phyloP scores from a whole-genome alignment of 495 filamentous ascomycete genomes.

The Podospora appendiculata region DNA sequence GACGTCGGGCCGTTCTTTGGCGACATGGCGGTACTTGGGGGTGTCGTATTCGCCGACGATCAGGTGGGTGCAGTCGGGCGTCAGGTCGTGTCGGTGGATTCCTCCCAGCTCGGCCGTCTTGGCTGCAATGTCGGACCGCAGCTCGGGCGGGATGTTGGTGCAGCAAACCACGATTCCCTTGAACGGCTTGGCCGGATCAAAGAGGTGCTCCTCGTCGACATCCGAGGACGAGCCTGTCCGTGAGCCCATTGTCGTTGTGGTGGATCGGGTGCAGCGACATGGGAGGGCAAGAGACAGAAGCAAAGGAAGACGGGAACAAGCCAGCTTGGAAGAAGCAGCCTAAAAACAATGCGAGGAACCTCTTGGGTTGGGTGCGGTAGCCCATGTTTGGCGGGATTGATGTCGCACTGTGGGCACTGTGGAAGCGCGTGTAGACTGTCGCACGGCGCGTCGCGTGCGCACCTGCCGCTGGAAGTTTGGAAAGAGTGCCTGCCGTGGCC shows the following conservation, averaged over 20 bases:
- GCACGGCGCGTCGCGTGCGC: no score
- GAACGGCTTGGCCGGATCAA: slow-evolving; percentile 56
- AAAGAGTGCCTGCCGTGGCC: no score
- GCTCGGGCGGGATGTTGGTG: slow-evolving; percentile 75
- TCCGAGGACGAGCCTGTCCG: slow-evolving; percentile 2
- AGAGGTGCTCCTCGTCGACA: slow-evolving; percentile 7
- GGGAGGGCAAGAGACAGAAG: neutral
- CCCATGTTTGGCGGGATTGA: no score
- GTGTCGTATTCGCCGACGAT: slow-evolving; percentile 83
- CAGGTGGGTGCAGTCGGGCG: slow-evolving; percentile 89
- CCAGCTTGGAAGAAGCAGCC: no score
- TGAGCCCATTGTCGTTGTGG: slow-evolving; percentile 12
- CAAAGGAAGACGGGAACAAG: neutral
- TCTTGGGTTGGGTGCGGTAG: no score
- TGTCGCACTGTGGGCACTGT: no score
- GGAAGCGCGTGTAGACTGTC: no score
- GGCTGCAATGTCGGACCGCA: slow-evolving; percentile 64
- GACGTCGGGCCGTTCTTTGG: slow-evolving; percentile 78
- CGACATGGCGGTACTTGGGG: slow-evolving; percentile 91
- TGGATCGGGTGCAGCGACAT: neutral
- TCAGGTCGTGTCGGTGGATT: slow-evolving; percentile 79
- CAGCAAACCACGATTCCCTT: slow-evolving; percentile 82
- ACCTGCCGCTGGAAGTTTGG: no score
- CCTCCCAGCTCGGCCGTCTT: slow-evolving; percentile 80
- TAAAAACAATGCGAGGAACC: no score